Base-by-base conservation (phyloP, 2,329 filamentous ascomycete species). In the Trichoderma sp. region DNA sequence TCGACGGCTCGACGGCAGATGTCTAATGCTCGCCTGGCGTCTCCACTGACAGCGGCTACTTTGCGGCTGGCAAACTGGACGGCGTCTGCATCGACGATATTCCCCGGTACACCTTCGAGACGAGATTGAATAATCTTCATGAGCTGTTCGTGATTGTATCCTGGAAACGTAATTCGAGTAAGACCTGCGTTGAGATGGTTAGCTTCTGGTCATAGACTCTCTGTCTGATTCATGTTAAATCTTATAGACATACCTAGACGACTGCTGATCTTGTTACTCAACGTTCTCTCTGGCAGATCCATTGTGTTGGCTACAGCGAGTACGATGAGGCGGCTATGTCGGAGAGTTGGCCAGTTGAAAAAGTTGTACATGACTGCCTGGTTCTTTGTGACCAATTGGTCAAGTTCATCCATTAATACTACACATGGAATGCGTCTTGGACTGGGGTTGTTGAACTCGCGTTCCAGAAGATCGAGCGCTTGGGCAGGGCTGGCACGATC, bases 331-430 rank as follows among this genome's bases (percentile, higher is more conserved):
- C 95, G 90, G 68, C 94, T 97, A 81, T 99, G 95, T 64, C 93
- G 89, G 68, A 98, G 85, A 12, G 93, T 93, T 4, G 96, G 96
- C 96, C 96, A 99, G 79, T 99, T 99, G 88, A 99, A 99, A 82
- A 99, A 99, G 81, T 99, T 99, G 84, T 99, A 99, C 96, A 99
- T 99, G 82, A 99, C 96, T n/a, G 93, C 95, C 81, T 99, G 97
- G 78, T 97, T 98, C 79, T 95, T 96, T 13, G 96, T 99, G 6
- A 99, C 97, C 8, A 99, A 88, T 82, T 99, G 96, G 80, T 99
- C 96, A 62, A 99, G 87, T 82, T 99, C 96, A 78, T 99, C 96
- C 96, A 99, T 99, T 65, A 99, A 84, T 2, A 99, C 96, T 15
- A 99, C 96, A 79, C 95, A 98, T 1, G 97, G 96, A 6, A 97